phyloP scores from a whole-genome alignment of 1,139 yeast genomes.

The Blastobotrys persicus region DNA sequence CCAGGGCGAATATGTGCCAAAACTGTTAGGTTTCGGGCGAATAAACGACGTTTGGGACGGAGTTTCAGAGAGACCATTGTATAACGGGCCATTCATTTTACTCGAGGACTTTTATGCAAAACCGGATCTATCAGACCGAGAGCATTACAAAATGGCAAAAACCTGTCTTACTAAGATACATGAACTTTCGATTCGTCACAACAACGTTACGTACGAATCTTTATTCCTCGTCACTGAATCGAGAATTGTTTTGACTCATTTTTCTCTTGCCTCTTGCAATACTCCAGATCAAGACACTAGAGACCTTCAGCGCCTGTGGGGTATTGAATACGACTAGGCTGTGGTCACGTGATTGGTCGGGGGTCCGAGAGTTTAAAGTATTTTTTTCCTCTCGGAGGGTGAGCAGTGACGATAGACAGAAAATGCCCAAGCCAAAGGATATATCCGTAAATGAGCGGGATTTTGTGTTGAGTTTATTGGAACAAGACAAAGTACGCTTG shows the following conservation, averaged over 20 bases:
- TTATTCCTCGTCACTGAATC: background rate
- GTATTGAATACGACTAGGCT: conserved; percentile 2
- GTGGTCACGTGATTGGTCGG: too few species aligned
- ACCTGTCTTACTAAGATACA: background rate
- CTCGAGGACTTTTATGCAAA: background rate
- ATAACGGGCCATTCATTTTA: conserved; percentile 10
- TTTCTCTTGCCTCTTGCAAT: background rate
- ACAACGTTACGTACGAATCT: background rate
- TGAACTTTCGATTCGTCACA: background rate
- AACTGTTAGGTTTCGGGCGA: conserved; percentile 1
- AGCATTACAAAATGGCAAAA: conserved; percentile 9
- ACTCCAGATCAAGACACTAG: background rate
- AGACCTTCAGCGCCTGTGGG: conserved; percentile 3
- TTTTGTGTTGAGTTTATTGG: conserved; percentile 59
- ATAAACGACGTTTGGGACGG: conserved; percentile 9
- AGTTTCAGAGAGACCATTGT: conserved; percentile 6
- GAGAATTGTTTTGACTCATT: background rate
- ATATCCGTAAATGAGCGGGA: conserved; percentile 64
- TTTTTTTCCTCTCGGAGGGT: background rate
- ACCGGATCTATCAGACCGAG: conserved; percentile 1
- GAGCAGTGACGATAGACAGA: too few species aligned
- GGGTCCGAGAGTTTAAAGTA: background rate
- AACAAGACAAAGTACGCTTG: conserved; percentile 55
- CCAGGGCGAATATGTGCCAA: conserved; percentile 9
- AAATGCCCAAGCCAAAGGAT: conserved; percentile 58